phyloP scores from a whole-genome alignment of 1,284 basidiomycete genomes.

The Cryptococcus sp. region DNA sequence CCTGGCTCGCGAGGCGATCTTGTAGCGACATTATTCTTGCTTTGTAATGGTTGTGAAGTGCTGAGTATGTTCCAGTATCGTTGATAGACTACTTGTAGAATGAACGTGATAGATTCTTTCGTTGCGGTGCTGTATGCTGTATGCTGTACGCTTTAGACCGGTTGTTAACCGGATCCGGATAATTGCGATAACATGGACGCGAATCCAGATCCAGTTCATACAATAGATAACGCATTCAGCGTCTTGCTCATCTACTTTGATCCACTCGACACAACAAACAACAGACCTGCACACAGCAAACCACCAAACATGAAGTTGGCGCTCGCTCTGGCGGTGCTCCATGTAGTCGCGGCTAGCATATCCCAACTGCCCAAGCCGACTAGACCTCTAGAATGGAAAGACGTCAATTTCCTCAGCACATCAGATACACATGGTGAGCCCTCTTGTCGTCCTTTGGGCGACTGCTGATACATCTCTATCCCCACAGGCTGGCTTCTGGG shows the following conservation, averaged over 20 bases:
- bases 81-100: background rate
- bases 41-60: background rate
- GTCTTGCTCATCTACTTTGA: background rate
- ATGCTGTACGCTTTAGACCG: background rate
- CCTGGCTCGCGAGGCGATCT: constrained; percentile 38
- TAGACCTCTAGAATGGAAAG: constrained; percentile 47
- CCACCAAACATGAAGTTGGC: background rate
- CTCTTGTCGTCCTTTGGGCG: background rate
- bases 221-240: background rate
- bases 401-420: constrained; percentile 51
- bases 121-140: background rate
- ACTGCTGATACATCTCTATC: background rate
- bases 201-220: background rate
- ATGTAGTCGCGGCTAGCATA: background rate
- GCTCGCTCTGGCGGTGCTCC: constrained; percentile 5
- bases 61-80: background rate
- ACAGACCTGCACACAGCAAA: background rate
- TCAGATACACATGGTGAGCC: constrained; percentile 52
- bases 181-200: background rate
- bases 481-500: constrained; percentile 49
- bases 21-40: constrained; percentile 32
- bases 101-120: background rate
- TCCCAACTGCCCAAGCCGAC: constrained; percentile 40
- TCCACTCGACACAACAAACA: background rate
- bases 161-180: background rate